Percentiles rank a stretch among this genome's conserved stretches.
phyloP scores from a whole-genome alignment of 345 rosid species.

The Gossypium sturtianum region DNA sequence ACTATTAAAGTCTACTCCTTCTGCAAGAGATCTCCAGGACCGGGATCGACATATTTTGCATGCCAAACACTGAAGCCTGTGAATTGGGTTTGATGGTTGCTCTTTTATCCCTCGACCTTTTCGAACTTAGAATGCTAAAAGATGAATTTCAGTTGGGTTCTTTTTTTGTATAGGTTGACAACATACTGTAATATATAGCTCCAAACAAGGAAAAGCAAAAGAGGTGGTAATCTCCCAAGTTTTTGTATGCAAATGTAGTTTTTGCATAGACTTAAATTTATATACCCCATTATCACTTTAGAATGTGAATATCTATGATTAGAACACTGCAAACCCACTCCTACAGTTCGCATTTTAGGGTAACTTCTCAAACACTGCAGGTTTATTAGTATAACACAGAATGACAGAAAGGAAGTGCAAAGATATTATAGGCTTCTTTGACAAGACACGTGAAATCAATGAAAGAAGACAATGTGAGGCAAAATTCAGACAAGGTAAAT shows the following conservation, averaged over 20 bases:
- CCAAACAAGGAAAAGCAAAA: slow-evolving; percentile 15
- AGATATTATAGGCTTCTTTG: too few relatives aligned
- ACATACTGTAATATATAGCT: slow-evolving; percentile 40
- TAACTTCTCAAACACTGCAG: background rate
- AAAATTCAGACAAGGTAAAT: background rate
- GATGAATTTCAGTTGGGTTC: slow-evolving; percentile 29
- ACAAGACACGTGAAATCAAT: too few relatives aligned
- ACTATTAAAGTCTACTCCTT: slow-evolving; percentile 21
- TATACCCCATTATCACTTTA: slow-evolving; percentile 1
- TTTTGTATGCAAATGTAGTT: slow-evolving; percentile 25
- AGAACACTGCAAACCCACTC: too few relatives aligned
- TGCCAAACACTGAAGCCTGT: slow-evolving; percentile 25
- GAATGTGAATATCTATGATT: background rate
- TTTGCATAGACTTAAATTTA: slow-evolving; percentile 11
- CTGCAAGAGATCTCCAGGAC: slow-evolving; percentile 17
- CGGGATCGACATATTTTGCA: slow-evolving; percentile 23
- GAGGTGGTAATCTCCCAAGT: slow-evolving; percentile 25
- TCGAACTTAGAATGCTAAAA: slow-evolving; percentile 30
- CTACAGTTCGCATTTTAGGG: background rate
- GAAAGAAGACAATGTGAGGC: too few relatives aligned
- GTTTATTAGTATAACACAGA: background rate
- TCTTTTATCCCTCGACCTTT: slow-evolving; percentile 23
- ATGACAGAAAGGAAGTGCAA: background rate
- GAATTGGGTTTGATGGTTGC: slow-evolving; percentile 50
- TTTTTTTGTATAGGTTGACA: slow-evolving; percentile 56